Base-by-base conservation (phyloP, 805 yeast genomes). In the Saccharomycopsis microspora region DNA sequence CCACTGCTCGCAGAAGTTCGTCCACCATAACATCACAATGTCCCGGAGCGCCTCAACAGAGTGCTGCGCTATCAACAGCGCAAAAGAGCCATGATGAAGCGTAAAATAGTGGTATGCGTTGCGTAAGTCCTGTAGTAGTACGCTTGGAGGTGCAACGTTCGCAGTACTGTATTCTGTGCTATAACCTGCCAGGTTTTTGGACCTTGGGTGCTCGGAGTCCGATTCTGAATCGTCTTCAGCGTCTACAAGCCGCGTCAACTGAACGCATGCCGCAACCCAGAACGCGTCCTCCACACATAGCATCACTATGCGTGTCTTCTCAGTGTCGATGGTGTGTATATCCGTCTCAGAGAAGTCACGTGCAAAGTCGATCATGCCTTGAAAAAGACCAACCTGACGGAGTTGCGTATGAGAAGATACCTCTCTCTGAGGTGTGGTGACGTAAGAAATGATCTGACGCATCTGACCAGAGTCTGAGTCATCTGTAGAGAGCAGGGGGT, bases 361-460 rank as follows among this genome's bases (percentile, higher is more conserved):
- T 3, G 53, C 47, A 46, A 51, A 51, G 40, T 41, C 49, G 7
- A n/a, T 31, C 11, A 51, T 46, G 19, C 53, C 54, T 39, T 49
- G 52, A 29, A 51, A 46, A 4, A 51, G 40, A 3, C 54, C 54
- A 11, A 51, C 39, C 33, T 51, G 54, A 29, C 54, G 30, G 19
- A 51, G 39, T 37, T 43, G 43, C 1, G 46, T 41, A 36, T 51
- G 46, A 9, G 27, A 19, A 28, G 36, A 35, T 5, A 7, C 11
- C n/a, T 45, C 34, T 9, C 41, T 39, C 9, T n/a, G 19, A 27
- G 29, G 30, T 4, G 10, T 28, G 3, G 28, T 8, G 29, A 45
- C 32, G 35, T 51, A 49, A 39, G 50, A 51, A 27, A 51, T 3
- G 7, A 51, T 51, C 36, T 49, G 54, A n/a, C 49, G 39, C 5